Evolutionary conservation across 768 basidiomycete genomes (phyloP).

Genomic region (Asterophora parasitica): DNA sequence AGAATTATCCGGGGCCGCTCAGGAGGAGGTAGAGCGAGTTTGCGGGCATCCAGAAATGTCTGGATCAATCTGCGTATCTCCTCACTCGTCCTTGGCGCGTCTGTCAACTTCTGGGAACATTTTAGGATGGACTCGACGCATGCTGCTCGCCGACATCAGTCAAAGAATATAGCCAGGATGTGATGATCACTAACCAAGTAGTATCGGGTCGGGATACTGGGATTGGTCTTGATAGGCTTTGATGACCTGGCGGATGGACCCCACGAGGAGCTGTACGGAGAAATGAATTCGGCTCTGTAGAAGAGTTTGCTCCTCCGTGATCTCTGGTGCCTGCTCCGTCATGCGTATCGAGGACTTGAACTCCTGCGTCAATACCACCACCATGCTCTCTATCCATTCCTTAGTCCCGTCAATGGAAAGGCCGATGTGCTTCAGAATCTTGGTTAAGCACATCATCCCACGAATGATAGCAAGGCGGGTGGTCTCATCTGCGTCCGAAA

Average conservation of each 20-base stretch:
- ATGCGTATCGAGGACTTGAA: slow-evolving; percentile 27
- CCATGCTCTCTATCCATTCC: slow-evolving; percentile 63
- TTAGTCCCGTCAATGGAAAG: slow-evolving; percentile 49
- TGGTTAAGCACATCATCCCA: slow-evolving; percentile 66
- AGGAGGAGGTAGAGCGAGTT: slow-evolving; percentile 41
- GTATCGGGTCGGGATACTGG: slow-evolving; percentile 57
- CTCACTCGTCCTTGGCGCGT: slow-evolving; percentile 37
- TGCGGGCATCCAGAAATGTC: slow-evolving; percentile 56
- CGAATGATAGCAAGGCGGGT: slow-evolving; percentile 71
- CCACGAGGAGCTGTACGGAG: slow-evolving; percentile 12
- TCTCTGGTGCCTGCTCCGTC: not conserved
- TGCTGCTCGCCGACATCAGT: slow-evolving; percentile 31
- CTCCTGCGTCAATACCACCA: slow-evolving; percentile 50
- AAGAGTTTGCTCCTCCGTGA: not conserved
- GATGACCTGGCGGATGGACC: slow-evolving; percentile 21
- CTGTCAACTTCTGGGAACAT: slow-evolving; percentile 33
- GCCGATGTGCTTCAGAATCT: slow-evolving; percentile 51
- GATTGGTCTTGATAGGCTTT: slow-evolving; percentile 4
- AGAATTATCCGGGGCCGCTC: slow-evolving; percentile 25
- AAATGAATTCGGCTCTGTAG: not conserved
- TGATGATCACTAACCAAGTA: slow-evolving; percentile 25
- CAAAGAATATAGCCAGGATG: not conserved
- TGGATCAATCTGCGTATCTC: slow-evolving; percentile 57
- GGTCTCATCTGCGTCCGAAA: slow-evolving; percentile 56
- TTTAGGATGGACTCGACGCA: slow-evolving; percentile 50